Evolutionary conservation across 2,329 filamentous ascomycete genomes (phyloP), one percentile per base, ranked within the genome.

Genomic region (Rhynchosporium graminicola): DNA sequence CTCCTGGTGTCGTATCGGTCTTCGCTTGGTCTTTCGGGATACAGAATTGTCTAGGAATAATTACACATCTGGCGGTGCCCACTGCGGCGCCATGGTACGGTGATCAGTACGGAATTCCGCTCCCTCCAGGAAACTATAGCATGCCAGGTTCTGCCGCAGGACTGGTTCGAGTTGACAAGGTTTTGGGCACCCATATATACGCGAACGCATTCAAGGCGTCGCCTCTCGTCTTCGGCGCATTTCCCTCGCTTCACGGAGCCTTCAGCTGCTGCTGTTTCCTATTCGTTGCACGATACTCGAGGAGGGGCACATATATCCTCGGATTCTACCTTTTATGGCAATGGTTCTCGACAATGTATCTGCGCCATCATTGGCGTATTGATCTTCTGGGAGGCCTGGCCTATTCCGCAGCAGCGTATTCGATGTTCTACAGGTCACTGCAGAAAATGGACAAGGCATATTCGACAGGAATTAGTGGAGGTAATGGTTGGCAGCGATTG

Each of bases 341-440:
- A 69, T 97, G 92, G 90, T 97, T 93, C 90, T 89, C 93, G 3
- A 97, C 93, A 69, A 96, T 97, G 91, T 97, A 97, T 75, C 84
- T 97, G 59, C 94, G 91, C 72, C 93, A 97, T 77, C 93, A 97
- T 79, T 97, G 97, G 75, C 92, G 92, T 36, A 88, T 97, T 47
- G 93, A 97, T 75, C 82, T 97, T 48, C 89, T 97, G 13, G 91
- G 87, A 36, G 93, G 93, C 65, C 91, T 90, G 73, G 80, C 96
- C 59, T 82, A 91, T 64, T 89, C 91, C 33, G 87, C 87, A 8
- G 80, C 88, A 54, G 87, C 88, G 62, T 97, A 91, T 80, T 96
- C 68, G n/a, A 61, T 71, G 5, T 72, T 72, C 52, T 71, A 71
- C 48, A 57, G 65, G 29, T 69, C 70, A 60, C 63, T 72, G 36